Base-by-base conservation (phyloP, 768 basidiomycete species). In the Kwoniella shandongensis region DNA sequence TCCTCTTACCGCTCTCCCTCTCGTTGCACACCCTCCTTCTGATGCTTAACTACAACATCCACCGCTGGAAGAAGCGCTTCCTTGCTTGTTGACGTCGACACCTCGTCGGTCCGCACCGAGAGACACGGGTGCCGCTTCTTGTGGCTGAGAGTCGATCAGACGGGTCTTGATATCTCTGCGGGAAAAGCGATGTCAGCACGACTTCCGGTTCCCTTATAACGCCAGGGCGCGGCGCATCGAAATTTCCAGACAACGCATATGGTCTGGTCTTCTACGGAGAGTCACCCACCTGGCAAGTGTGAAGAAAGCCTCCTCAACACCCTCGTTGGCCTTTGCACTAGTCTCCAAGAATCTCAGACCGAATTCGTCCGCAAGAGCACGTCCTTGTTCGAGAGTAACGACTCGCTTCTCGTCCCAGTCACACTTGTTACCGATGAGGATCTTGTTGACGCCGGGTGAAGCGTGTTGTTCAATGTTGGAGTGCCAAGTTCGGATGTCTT, bases 401-500 rank as follows among this genome's bases (percentile, higher is more conserved):
- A 86, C 88, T 64, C 88, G 85, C 81, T 96, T 97, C 78, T 97
- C 94, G 54, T 86, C 85, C 91, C 93, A 96, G 78, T 99, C 96
- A 41, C 89, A 97, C 79, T 99, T 99, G 81, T 99, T 99, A 36
- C 96, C 96, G 65, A 98, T 89, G 50, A 98, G 85, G 60, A 99
- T 90, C 85, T 98, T 98, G 85, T 98, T 98, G 63, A 98, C 96
- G 35, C 91, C 92, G 65, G 98, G 91, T 1, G 94, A 96, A 35
- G 96, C 96, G 75, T 98, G 93, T 75, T 97, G 94, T 78, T 98
- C 96, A 65, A 98, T 92, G 76, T 97, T 97, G 32, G 87, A 79
- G 78, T 97, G 90, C 96, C 96, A 98, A 65, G 91, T 94, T 65
- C 92, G 89, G 78, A 98, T 93, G 80, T 98, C 94, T 97, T n/a